Conservation (phyloP, 257 asterid genomes). For the Hygrophila difformis region DNA sequence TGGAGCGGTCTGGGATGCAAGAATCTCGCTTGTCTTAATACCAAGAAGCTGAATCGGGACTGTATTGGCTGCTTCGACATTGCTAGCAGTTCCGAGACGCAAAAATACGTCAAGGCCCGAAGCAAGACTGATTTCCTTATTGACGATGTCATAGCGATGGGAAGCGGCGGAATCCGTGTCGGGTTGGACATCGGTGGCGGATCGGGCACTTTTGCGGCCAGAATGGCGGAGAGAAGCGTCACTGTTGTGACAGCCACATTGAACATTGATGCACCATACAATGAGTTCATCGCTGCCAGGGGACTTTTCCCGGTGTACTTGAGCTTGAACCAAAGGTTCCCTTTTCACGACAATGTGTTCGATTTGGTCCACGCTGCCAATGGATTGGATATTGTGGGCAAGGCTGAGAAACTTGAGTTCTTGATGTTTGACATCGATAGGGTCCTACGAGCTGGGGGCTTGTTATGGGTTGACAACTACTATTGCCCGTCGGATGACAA, state of each 20-base stretch:
- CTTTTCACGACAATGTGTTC: slow-evolving; percentile 52
- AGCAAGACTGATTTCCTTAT: slow-evolving; percentile 64
- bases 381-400: slow-evolving; percentile 56
- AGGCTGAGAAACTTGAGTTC: slow-evolving; percentile 67
- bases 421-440: slow-evolving; percentile 82
- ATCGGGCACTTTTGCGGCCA: slow-evolving; percentile 80
- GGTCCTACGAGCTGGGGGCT: too few relatives aligned
- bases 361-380: slow-evolving; percentile 65
- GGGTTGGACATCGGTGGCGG: slow-evolving; percentile 87
- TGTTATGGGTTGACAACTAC: too few relatives aligned
- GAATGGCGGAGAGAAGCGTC: slow-evolving; percentile 74
- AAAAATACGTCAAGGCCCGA: slow-evolving; percentile 38
- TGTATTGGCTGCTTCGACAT: slow-evolving; percentile 74
- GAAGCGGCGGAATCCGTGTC: slow-evolving; percentile 41
- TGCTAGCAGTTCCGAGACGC: slow-evolving; percentile 36
- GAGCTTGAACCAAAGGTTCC: slow-evolving; percentile 81
- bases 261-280: slow-evolving; percentile 73
- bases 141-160: slow-evolving; percentile 73
- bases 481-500: slow-evolving; percentile 58
- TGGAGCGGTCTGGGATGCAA: slow-evolving; percentile 71
- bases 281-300: slow-evolving; percentile 78
- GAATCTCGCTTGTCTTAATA: slow-evolving; percentile 55
- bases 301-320: slow-evolving; percentile 73
- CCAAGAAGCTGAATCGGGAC: slow-evolving; percentile 61
- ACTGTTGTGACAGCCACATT: slow-evolving; percentile 59